A percentile compares a stretch with the other conserved stretches of the same genome.
phyloP scores from a whole-genome alignment of 345 rosid genomes.

The Hypericum androsaemum region DNA sequence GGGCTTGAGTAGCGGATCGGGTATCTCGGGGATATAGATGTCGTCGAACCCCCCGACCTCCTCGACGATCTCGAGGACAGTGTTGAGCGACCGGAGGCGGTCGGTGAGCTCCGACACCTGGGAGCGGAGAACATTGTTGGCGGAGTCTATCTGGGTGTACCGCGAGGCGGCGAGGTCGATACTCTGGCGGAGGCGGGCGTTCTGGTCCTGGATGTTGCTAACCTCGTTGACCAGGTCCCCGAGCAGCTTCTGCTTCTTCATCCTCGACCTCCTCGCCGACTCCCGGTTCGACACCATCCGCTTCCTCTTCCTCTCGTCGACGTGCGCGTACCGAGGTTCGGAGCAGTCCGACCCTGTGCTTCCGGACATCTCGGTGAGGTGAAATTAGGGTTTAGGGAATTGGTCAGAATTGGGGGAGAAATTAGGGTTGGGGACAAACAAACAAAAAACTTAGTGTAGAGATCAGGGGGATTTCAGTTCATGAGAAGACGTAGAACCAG shows the following conservation, averaged over 20 bases:
- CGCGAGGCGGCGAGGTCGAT: slow-evolving; percentile 25
- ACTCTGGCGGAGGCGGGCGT: slow-evolving; percentile 20
- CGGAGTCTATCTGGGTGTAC: slow-evolving; percentile 42
- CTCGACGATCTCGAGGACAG: slow-evolving; percentile 48
- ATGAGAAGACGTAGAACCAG: neutral
- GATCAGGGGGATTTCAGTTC: too few relatives aligned
- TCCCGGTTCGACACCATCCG: slow-evolving; percentile 83
- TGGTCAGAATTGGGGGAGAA: neutral
- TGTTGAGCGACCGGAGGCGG: slow-evolving; percentile 41
- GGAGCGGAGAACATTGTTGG: slow-evolving; percentile 58
- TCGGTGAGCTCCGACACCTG: slow-evolving; percentile 60
- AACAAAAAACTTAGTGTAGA: too few relatives aligned
- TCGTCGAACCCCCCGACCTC: slow-evolving; percentile 40
- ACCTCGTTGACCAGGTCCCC: slow-evolving; percentile 50
- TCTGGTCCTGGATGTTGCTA: slow-evolving; percentile 41
- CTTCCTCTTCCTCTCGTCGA: slow-evolving; percentile 79
- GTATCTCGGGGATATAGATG: slow-evolving; percentile 75
- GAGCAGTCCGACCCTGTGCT: neutral
- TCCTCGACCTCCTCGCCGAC: slow-evolving; percentile 74
- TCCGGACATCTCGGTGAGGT: too few relatives aligned
- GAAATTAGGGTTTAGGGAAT: neutral
- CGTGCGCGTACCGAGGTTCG: neutral
- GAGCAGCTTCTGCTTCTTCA: slow-evolving; percentile 67
- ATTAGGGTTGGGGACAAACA: neutral
- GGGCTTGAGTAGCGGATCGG: slow-evolving; percentile 41